phyloP scores from a whole-genome alignment of 108 stramenopile genomes.

The Fistulifera solaris region DNA sequence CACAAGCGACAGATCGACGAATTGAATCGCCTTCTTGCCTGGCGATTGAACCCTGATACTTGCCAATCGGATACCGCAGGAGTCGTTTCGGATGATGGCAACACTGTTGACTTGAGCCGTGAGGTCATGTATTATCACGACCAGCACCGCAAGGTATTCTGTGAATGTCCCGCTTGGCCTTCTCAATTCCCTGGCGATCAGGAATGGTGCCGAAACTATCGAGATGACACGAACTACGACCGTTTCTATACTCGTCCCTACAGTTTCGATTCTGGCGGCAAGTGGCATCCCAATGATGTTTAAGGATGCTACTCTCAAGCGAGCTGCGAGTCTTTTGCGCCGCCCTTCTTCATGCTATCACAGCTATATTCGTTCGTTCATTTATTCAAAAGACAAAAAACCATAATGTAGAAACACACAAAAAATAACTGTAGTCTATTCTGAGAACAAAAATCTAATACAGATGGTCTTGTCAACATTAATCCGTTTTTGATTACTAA shows the following conservation, averaged over 20 bases:
- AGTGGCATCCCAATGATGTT: neutral
- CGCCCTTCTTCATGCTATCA: neutral
- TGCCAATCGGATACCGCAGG: constrained; percentile 43
- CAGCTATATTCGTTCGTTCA: constrained; percentile 1
- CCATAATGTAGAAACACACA: too few relatives aligned
- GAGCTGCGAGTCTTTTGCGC: neutral
- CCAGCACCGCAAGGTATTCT: constrained; percentile 38
- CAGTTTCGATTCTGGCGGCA: constrained; percentile 11
- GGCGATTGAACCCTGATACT: constrained; percentile 23
- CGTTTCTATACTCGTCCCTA: constrained; percentile 20
- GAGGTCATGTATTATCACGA: constrained; percentile 24
- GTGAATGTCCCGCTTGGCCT: constrained; percentile 53
- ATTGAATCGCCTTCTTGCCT: constrained; percentile 31
- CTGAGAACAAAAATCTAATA: too few relatives aligned
- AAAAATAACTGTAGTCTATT: too few relatives aligned
- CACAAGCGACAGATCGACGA: constrained; percentile 36
- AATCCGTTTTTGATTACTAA: too few relatives aligned
- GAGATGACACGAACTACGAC: constrained; percentile 10
- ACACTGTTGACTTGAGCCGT: constrained; percentile 28
- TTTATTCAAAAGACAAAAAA: too few relatives aligned
- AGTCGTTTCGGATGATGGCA: constrained; percentile 10
- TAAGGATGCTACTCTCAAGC: neutral
- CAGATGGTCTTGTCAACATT: too few relatives aligned
- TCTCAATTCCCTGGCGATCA: constrained; percentile 33
- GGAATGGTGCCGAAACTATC: constrained; percentile 32